Evolutionary conservation across 345 rosid genomes (phyloP).

Genomic region (Lagerstroemia speciosa): DNA sequence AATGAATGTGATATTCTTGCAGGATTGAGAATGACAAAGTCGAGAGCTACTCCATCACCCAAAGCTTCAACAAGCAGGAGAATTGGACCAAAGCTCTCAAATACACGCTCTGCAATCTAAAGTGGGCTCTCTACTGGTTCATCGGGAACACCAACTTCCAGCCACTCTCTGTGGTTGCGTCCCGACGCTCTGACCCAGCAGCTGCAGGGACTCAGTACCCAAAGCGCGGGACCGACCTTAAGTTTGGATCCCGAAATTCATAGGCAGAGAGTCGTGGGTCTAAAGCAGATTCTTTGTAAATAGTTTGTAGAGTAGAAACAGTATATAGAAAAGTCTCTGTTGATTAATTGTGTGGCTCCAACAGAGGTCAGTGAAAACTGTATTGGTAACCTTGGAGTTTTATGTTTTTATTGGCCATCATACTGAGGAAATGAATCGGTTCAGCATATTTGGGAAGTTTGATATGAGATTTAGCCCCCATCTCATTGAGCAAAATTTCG

Average conservation of each 20-base stretch:
- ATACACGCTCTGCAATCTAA: slow-evolving; percentile 85
- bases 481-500: too few relatives aligned
- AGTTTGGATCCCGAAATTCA: slow-evolving; percentile 29
- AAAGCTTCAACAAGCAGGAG: slow-evolving; percentile 90
- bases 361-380: neutral
- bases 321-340: neutral
- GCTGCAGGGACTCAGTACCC: slow-evolving; percentile 36
- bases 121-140: slow-evolving; percentile 96
- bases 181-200: slow-evolving; percentile 47
- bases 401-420: too few relatives aligned
- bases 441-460: too few relatives aligned
- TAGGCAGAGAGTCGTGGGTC: neutral
- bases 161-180: slow-evolving; percentile 48
- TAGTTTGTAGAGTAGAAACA: neutral
- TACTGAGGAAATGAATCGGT: too few relatives aligned
- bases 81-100: slow-evolving; percentile 97
- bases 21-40: slow-evolving; percentile 95
- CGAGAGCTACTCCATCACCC: slow-evolving; percentile 74
- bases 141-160: slow-evolving; percentile 85
- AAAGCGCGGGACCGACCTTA: slow-evolving; percentile 43
- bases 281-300: neutral
- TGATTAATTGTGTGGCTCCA: neutral
- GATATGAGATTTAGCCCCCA: too few relatives aligned
- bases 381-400: too few relatives aligned
- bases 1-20: neutral